Base-by-base conservation (phyloP, 768 basidiomycete species). In the Xerocomellus amylosporus region DNA sequence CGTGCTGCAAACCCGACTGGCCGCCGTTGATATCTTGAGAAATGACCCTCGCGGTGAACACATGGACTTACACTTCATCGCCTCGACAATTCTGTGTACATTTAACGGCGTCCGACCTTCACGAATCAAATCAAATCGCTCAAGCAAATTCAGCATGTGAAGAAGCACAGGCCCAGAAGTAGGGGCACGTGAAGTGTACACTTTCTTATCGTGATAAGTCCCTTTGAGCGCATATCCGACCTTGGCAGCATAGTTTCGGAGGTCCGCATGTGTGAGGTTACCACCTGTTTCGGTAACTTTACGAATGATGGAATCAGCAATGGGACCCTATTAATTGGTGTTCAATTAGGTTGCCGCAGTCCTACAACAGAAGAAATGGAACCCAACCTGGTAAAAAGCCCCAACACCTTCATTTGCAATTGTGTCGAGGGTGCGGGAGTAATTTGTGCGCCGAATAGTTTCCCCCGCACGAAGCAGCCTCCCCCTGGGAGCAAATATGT, bases 111-210 rank as follows among this genome's bases (percentile, higher is more conserved):
- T 85, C 58, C 76, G 70, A 42, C 83, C 83, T 24, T 74, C 72
- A 17, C 78, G 59, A 33, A 81, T 70, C 36, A 77, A 63, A 48
- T 78, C 73, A 64, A 81, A 98, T n/a, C 79, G 77, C 65, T 97
- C 94, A 43, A 96, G 73, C 19, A 94, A 68, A 66, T 98, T 97
- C n/a, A 98, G 74, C 79, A 98, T 88, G 66, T 93, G 88, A 38
- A 97, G 73, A 39, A 98, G 74, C n/a, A 90, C 90, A 77, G 90
- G 87, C 6, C 96, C 95, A 12, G 88, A 88, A 9, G 88, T 86
- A 6, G 97, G 97, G 13, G 92, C 87, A 63, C 85, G 82, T 0
- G 88, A 79, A 0, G 93, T 94, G 71, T 92, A 97, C 37, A 98
- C 77, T 58, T 81, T 91, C 61, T 83, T 82, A 40, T 84, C 85